These are phyloP conservation scores for Chloris gayana DNA, from an alignment of 176 grass and related monocot genomes.

Conservation along the genomic window DNA sequence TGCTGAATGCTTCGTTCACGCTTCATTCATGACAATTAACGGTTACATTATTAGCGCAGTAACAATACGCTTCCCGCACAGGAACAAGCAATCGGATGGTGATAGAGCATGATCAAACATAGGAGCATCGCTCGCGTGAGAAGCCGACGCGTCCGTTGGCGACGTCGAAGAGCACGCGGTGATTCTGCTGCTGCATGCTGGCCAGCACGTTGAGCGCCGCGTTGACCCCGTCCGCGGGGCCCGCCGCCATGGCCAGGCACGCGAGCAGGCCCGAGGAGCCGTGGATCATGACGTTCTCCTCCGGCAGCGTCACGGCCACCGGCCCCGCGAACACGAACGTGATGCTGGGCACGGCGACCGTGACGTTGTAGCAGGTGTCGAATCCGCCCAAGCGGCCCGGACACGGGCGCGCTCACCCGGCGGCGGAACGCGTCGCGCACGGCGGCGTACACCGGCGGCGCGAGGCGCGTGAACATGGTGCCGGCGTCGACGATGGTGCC, in stretches of 20 bases:
- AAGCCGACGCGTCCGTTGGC: slow-evolving; percentile 64
- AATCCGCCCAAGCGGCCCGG: slow-evolving; percentile 65
- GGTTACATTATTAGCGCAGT: too few species aligned
- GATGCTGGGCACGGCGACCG: slow-evolving; percentile 33
- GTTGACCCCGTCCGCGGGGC: slow-evolving; percentile 50
- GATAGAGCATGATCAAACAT: too few species aligned
- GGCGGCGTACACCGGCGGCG: slow-evolving; percentile 60
- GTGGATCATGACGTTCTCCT: slow-evolving; percentile 80
- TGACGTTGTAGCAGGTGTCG: slow-evolving; percentile 83
- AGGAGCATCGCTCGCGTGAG: slow-evolving; percentile 69
- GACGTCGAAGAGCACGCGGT: slow-evolving; percentile 74
- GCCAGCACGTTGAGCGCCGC: slow-evolving; percentile 75
- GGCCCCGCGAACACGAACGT: slow-evolving; percentile 52
- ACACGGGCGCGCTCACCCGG: slow-evolving; percentile 38
- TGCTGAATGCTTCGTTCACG: too few species aligned
- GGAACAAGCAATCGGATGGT: too few species aligned
- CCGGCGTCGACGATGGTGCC: slow-evolving; percentile 82
- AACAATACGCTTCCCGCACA: too few species aligned
- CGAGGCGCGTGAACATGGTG: slow-evolving; percentile 79
- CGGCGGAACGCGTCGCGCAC: slow-evolving; percentile 74
- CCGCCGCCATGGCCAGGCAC: slow-evolving; percentile 81
- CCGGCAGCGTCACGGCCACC: slow-evolving; percentile 61
- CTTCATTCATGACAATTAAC: too few species aligned
- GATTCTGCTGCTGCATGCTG: slow-evolving; percentile 95
- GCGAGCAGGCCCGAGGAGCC: slow-evolving; percentile 55